Evolutionary conservation across 2,329 filamentous ascomycete genomes (phyloP).

Genomic region (Pseudocercospora crystallina): DNA sequence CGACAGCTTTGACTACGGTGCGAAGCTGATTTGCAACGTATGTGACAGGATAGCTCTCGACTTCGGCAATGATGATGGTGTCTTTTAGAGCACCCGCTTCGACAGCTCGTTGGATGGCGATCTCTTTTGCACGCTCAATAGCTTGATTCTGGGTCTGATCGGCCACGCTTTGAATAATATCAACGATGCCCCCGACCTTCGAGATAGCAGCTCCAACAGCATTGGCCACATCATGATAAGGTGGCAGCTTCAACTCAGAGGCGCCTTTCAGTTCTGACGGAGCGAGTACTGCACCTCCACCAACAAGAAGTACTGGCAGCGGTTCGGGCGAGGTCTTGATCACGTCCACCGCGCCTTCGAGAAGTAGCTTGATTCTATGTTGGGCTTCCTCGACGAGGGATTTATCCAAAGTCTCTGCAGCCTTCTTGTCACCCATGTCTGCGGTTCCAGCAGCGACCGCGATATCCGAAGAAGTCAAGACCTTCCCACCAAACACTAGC

Average conservation of each 20-base stretch:
- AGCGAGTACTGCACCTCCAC: conserved; percentile 57
- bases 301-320: conserved; percentile 56
- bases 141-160: conserved; percentile 41
- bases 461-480: conserved; percentile 56
- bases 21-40: conserved; percentile 37
- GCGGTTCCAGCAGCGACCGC: conserved; percentile 38
- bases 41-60: conserved; percentile 43
- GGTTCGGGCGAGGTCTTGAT: conserved; percentile 58
- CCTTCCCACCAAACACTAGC: conserved; percentile 54
- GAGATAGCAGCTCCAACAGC: conserved; percentile 62
- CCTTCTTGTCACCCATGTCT: conserved; percentile 26
- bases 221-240: conserved; percentile 58
- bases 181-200: conserved; percentile 54
- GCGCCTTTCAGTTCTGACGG: conserved; percentile 52
- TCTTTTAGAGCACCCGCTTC: conserved; percentile 36
- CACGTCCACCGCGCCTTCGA: conserved; percentile 55
- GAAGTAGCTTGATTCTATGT: conserved; percentile 45
- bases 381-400: conserved; percentile 26
- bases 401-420: conserved; percentile 21
- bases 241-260: conserved; percentile 51
- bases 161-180: conserved; percentile 50
- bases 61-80: conserved; percentile 47
- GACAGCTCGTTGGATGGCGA: conserved; percentile 40
- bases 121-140: conserved; percentile 39
- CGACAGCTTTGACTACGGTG: conserved; percentile 35